Conservation (phyloP, 139 green algal species). For the Chlamydomonas incerta region DNA sequence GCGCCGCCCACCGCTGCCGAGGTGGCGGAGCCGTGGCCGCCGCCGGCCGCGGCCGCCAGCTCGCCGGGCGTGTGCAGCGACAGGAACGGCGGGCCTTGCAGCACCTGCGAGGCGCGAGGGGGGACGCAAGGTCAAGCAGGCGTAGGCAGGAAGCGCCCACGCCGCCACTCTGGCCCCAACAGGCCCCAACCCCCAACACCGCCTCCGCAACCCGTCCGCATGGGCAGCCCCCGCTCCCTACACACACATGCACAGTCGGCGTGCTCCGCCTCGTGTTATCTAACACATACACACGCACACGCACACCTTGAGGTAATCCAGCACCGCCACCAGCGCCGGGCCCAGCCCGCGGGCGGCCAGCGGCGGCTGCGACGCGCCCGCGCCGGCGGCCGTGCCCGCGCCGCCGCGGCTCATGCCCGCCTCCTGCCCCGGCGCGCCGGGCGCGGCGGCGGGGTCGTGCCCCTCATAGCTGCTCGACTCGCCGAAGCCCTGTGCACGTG, state of each 20-base stretch:
- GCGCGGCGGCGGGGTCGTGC: not conserved
- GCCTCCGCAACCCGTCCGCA: no score
- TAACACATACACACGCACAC: no score
- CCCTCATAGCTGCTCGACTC: not conserved
- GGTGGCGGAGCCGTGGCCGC: not conserved
- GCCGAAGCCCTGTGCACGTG: conserved; percentile 18
- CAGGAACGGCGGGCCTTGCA: conserved; percentile 13
- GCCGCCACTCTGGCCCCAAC: no score
- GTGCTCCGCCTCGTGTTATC: no score
- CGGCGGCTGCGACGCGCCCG: no score
- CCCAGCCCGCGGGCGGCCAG: conserved; percentile 62
- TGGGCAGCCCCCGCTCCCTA: no score
- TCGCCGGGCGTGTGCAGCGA: not conserved
- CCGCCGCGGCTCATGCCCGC: conserved; percentile 19
- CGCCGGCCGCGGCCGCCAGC: no score
- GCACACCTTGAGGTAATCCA: conserved; percentile 77
- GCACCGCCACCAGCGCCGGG: conserved; percentile 75
- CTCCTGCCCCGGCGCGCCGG: conserved; percentile 24
- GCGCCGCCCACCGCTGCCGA: conserved; percentile 1
- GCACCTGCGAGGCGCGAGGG: no score
- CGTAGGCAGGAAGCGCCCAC: no score
- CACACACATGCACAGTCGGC: no score
- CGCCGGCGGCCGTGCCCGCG: not conserved
- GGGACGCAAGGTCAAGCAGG: no score
- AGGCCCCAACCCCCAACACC: no score